Percentiles rank a stretch among this genome's conserved stretches.
These are phyloP conservation scores for Populus deltoides DNA, from an alignment of 345 rosid genomes.

Conservation along the genomic window DNA sequence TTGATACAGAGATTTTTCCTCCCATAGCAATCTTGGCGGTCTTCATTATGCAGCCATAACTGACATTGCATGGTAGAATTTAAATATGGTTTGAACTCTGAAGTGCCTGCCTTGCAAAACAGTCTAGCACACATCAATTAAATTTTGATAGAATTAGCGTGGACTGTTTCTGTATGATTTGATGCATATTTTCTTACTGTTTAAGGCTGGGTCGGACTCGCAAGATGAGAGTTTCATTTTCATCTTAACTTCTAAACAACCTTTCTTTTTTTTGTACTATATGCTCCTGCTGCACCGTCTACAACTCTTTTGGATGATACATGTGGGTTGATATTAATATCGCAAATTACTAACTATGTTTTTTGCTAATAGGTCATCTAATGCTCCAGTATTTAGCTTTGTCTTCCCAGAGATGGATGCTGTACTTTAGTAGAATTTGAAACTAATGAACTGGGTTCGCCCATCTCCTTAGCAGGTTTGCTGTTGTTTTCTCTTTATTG, in stretches of 20 bases:
- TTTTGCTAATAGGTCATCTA: conserved; percentile 55
- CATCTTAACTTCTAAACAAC: background rate
- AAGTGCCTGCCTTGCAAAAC: background rate
- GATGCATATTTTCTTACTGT: too few species aligned
- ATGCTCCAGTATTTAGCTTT: conserved; percentile 61
- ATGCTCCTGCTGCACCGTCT: background rate
- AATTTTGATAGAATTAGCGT: background rate
- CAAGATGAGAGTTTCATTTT: background rate
- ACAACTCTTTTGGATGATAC: background rate
- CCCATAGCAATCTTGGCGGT: conserved; percentile 82
- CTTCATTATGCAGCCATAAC: conserved; percentile 95
- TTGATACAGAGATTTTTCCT: conserved; percentile 71
- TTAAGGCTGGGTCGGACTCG: too few species aligned
- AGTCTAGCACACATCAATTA: background rate
- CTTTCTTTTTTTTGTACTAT: background rate
- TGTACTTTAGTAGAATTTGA: conserved; percentile 87
- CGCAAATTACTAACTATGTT: conserved; percentile 5
- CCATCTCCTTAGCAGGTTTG: conserved; percentile 52
- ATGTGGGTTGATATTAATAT: background rate
- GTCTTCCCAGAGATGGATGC: conserved; percentile 94
- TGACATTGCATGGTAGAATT: conserved; percentile 76
- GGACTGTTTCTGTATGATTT: too few species aligned
- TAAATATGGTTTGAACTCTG: background rate
- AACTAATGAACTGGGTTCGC: conserved; percentile 59
- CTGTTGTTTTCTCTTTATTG: conserved; percentile 7